phyloP scores from a whole-genome alignment of 305 asterid species.

The Solanum aculeatissimum region DNA sequence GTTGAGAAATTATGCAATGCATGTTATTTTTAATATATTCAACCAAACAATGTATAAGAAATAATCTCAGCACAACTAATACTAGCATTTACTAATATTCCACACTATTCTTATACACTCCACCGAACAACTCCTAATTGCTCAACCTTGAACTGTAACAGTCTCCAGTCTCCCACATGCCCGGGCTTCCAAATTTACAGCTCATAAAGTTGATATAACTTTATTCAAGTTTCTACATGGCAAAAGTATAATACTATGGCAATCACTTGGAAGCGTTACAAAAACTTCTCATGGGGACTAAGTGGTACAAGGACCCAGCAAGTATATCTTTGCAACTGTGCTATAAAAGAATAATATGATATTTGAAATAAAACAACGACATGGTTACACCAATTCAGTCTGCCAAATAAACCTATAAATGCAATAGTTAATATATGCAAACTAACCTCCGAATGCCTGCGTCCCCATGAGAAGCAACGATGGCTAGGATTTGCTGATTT shows the following conservation, averaged over 20 bases:
- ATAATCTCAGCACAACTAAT: not conserved
- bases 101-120: not conserved
- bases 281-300: not conserved
- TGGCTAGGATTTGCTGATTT: slow-evolving; percentile 47
- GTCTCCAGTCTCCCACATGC: not conserved
- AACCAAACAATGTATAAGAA: not conserved
- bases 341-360: not conserved
- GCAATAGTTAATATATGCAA: not conserved
- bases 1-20: not conserved
- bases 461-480: slow-evolving; percentile 61
- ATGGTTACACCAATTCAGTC: not conserved
- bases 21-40: not conserved
- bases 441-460: slow-evolving; percentile 73
- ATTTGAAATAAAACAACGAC: not conserved
- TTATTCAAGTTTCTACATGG: not conserved
- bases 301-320: not conserved
- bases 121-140: not conserved
- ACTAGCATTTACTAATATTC: not conserved
- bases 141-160: not conserved
- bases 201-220: not conserved
- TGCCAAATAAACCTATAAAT: not conserved
- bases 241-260: not conserved
- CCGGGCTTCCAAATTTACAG: not conserved
- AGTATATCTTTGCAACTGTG: not conserved
- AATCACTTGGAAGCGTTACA: not conserved